phyloP scores from a whole-genome alignment of 2,329 filamentous ascomycete species.

The Phialophora expanda region DNA sequence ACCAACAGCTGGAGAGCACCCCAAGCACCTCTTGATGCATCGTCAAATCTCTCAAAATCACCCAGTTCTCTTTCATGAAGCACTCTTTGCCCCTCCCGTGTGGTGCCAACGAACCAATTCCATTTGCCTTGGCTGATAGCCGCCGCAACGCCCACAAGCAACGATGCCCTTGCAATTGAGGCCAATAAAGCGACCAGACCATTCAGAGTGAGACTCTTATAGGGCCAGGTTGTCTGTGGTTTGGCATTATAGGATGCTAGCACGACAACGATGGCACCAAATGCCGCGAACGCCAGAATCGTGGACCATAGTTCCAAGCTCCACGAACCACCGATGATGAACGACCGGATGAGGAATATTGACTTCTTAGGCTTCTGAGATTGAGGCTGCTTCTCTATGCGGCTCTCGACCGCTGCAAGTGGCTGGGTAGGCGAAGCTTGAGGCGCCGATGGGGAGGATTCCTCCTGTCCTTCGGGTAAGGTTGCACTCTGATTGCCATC shows the following conservation, averaged over 20 bases:
- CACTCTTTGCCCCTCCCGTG: background rate
- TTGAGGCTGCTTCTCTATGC: background rate
- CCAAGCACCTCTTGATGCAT: conserved; percentile 7
- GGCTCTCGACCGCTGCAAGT: background rate
- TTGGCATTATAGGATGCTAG: conserved; percentile 5
- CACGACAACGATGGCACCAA: conserved; percentile 2
- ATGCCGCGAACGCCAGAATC: background rate
- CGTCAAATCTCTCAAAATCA: conserved; percentile 3
- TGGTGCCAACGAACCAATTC: background rate
- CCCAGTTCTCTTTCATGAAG: conserved; percentile 4
- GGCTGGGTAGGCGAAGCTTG: background rate
- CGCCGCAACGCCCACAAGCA: background rate
- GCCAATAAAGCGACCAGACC: conserved; percentile 2
- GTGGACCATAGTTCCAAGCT: conserved; percentile 3
- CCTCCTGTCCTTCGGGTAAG: background rate
- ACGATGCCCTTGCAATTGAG: conserved; percentile 4
- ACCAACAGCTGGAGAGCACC: conserved; percentile 5
- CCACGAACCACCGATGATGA: background rate
- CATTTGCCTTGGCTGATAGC: conserved; percentile 5
- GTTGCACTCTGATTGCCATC: background rate
- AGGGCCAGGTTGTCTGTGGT: conserved; percentile 1
- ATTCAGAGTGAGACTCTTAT: background rate
- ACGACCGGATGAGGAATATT: background rate
- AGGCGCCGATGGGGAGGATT: background rate
- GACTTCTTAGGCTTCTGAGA: background rate